phyloP scores from a whole-genome alignment of 208 protist species.

The Trypanosoma platydactyli region DNA sequence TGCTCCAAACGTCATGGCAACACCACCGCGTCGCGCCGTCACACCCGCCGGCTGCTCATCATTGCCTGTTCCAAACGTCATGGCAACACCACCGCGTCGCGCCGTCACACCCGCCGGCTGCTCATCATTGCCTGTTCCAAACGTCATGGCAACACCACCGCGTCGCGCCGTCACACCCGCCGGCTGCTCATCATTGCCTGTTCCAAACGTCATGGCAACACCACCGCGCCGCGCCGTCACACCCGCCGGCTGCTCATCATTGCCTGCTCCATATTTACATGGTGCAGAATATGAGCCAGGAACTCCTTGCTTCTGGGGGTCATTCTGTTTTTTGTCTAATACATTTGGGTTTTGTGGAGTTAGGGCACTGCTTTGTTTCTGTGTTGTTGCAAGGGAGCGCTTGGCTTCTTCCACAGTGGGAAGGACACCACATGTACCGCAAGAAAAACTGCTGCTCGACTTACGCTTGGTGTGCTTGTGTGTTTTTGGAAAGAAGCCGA shows the following conservation, averaged over 20 bases:
- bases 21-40: conserved; percentile 1
- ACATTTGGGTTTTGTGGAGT: conserved; percentile 29
- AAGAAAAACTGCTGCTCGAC: not conserved
- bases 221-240: conserved; percentile 31
- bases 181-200: conserved; percentile 19
- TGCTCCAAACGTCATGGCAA: conserved; percentile 4
- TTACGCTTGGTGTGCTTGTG: not conserved
- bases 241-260: conserved; percentile 9
- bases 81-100: conserved; percentile 23
- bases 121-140: conserved; percentile 22
- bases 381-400: conserved; percentile 16
- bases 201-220: conserved; percentile 42
- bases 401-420: conserved; percentile 33
- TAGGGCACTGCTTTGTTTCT: conserved; percentile 16
- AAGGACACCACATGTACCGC: conserved; percentile 21
- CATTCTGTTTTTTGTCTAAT: not conserved
- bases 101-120: conserved; percentile 18
- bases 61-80: conserved; percentile 26
- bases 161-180: conserved; percentile 16
- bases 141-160: conserved; percentile 32
- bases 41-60: conserved; percentile 16
- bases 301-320: not conserved
- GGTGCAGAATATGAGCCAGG: not conserved
- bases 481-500: conserved; percentile 52
- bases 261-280: not conserved